Percentiles rank a stretch among this genome's conserved stretches.
These are phyloP conservation scores for Larix sibirica DNA, from an alignment of 83 land plant genomes.

Conservation along the genomic window DNA sequence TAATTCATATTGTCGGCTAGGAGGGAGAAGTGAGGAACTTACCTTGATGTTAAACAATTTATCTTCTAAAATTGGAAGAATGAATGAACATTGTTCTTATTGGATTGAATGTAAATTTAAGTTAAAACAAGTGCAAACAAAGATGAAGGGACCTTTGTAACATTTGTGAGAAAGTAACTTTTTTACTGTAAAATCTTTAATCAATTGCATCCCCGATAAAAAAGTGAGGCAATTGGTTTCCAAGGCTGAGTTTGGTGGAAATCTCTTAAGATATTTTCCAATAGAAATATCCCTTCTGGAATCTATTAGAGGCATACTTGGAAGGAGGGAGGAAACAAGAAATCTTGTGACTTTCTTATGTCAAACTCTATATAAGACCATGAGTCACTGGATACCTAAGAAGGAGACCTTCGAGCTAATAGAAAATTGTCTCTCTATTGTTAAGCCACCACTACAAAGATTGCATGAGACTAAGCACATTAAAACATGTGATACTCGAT, in stretches of 20 bases:
- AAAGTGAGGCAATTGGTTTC: neutral
- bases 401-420: neutral
- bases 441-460: neutral
- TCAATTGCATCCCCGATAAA: neutral
- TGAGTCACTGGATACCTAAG: neutral
- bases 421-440: neutral
- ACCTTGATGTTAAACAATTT: neutral
- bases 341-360: neutral
- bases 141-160: neutral
- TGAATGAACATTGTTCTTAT: neutral
- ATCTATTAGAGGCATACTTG: too few relatives aligned
- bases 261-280: too few relatives aligned
- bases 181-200: neutral
- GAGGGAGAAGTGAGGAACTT: conserved; percentile 3
- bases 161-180: neutral
- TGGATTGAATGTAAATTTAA: neutral
- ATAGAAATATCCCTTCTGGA: too few relatives aligned
- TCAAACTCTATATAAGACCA: neutral
- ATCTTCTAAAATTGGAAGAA: neutral
- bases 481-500: too few relatives aligned
- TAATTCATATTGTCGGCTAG: neutral
- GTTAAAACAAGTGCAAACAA: neutral
- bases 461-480: too few relatives aligned
- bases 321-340: neutral
- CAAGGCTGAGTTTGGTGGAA: neutral